Percentiles rank a stretch among this genome's conserved stretches.
These are phyloP conservation scores for Calonectria fujianensis DNA, from an alignment of 2,329 filamentous ascomycete species.

Conservation along the genomic window DNA sequence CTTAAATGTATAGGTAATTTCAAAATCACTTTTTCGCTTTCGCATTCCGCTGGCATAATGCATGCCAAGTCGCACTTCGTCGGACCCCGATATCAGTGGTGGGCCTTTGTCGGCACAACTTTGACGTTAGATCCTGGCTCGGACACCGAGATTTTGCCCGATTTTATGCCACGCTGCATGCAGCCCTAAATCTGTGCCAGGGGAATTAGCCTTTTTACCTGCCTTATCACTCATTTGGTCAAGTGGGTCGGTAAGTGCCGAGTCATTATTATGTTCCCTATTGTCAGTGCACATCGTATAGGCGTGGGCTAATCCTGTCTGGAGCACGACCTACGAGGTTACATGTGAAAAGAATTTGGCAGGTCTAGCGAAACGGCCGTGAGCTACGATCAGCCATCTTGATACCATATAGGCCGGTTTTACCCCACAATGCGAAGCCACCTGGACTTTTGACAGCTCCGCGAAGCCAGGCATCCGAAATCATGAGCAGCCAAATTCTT, in stretches of 20 bases:
- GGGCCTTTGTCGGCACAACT: neutral
- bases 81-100: neutral
- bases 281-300: constrained; percentile 8
- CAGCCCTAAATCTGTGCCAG: neutral
- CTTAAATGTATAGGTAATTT: neutral
- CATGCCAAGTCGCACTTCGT: neutral
- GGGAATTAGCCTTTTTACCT: neutral
- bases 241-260: neutral
- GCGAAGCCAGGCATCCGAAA: too few relatives aligned
- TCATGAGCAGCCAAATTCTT: neutral
- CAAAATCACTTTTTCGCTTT: neutral
- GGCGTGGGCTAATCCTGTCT: neutral
- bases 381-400: neutral
- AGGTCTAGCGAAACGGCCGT: neutral
- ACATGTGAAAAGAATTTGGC: neutral
- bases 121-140: neutral
- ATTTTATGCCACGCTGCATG: neutral
- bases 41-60: neutral
- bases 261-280: neutral
- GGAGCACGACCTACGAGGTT: neutral
- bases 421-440: neutral
- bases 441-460: neutral
- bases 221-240: constrained; percentile 1
- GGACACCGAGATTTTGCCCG: constrained; percentile 21
- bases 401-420: neutral